phyloP scores from a whole-genome alignment of 106 monocot species.

The Dioscorea dumetorum region DNA sequence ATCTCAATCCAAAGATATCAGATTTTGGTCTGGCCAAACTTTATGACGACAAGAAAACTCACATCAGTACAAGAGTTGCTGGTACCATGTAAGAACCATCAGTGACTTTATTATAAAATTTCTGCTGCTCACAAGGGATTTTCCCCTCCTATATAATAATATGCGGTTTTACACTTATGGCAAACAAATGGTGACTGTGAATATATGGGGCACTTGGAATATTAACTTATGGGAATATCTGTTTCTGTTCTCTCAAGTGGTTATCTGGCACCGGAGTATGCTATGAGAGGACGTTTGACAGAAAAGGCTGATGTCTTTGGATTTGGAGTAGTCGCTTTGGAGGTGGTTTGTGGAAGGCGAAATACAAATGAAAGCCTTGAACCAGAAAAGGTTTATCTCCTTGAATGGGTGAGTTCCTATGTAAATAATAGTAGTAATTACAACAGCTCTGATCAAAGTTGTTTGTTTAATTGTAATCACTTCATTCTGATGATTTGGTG shows the following conservation, averaged over 20 bases:
- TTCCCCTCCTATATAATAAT: too few species aligned
- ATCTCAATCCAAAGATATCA: conserved; percentile 72
- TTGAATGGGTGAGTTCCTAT: conserved; percentile 64
- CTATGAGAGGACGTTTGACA: conserved; percentile 89
- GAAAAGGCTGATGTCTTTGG: conserved; percentile 90
- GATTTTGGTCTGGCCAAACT: conserved; percentile 90
- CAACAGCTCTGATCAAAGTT: too few species aligned
- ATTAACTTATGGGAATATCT: neutral
- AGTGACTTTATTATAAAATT: too few species aligned
- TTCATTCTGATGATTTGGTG: too few species aligned
- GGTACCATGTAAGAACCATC: conserved; percentile 66
- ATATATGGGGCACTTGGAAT: too few species aligned
- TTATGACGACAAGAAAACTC: conserved; percentile 80
- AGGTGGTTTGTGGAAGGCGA: conserved; percentile 57
- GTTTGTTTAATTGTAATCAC: too few species aligned
- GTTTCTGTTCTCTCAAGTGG: conserved; percentile 34
- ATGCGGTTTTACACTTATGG: too few species aligned
- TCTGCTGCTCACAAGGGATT: too few species aligned
- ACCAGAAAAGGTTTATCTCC: conserved; percentile 59
- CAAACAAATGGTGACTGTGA: too few species aligned
- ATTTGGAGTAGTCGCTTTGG: conserved; percentile 73
- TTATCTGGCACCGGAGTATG: conserved; percentile 88
- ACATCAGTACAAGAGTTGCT: conserved; percentile 87
- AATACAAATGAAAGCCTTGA: conserved; percentile 44
- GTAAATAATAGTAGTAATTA: too few species aligned